A percentile compares a stretch with the other conserved stretches of the same genome.
Evolutionary conservation across 768 basidiomycete genomes (phyloP).

Genomic region (Phaffia australis): DNA sequence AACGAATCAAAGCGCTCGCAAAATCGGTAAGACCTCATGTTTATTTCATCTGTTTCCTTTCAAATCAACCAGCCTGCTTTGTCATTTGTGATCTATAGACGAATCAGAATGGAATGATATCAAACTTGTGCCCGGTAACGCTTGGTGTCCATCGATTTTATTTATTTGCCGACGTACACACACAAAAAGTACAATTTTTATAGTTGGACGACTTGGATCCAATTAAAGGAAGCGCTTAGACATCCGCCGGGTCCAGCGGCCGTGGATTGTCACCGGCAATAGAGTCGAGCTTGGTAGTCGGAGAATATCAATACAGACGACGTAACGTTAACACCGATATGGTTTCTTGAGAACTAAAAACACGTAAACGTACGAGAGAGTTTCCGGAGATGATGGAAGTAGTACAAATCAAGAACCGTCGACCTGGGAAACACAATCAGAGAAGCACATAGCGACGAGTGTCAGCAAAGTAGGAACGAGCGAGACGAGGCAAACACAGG

Average conservation of each 20-base stretch:
- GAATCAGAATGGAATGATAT: no score
- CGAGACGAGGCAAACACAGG: not conserved
- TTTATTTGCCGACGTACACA: no score
- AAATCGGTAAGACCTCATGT: no score
- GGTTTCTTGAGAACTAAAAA: not conserved
- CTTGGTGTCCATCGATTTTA: no score
- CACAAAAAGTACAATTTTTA: no score
- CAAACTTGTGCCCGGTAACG: no score
- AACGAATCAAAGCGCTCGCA: no score
- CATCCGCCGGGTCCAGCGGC: not conserved
- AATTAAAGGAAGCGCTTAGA: not conserved
- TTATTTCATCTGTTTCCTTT: no score
- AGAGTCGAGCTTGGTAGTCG: not conserved
- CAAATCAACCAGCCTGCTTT: no score
- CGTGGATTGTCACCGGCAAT: not conserved
- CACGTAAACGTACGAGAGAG: conserved; percentile 26
- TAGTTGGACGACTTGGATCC: no score
- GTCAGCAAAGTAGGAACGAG: not conserved
- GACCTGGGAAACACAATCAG: conserved; percentile 45
- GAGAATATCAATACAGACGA: not conserved
- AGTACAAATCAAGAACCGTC: conserved; percentile 78
- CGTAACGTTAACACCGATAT: not conserved
- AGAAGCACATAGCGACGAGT: not conserved
- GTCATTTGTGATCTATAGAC: no score
- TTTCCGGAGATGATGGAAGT: conserved; percentile 77